Base-by-base conservation (phyloP, 129 eudicot genomes). In the Logfia minima region DNA sequence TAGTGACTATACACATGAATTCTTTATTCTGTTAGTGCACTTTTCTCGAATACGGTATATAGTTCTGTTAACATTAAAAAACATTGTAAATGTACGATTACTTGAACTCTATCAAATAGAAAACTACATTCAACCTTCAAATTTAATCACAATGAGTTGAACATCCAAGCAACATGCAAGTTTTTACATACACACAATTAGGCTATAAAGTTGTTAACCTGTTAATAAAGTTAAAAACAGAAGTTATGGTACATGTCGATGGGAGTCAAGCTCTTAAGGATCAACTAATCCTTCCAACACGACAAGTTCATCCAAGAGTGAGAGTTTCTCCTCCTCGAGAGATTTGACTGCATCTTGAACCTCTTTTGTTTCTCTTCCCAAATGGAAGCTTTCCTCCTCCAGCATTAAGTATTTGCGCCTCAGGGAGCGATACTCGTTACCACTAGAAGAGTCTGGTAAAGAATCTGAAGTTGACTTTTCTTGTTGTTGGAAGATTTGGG, bases 271-370 rank as follows among this genome's bases (percentile, higher is more conserved):
- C 23, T 89, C 93, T 13, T 85, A 81, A 76, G 93, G 98, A 82
- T 93, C 90, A 66, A 91, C 89, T 22, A 93, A 79, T 71, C 98
- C 98, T 86, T 93, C 98, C 73, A 93, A 83, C 70, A 91, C 96
- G 67, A 93, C 96, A 31, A 93, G 96, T 77, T 93, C 92, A 82
- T 93, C 98, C 78, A 93, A 73, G 32, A 93, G 86, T 4, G 86
- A 55, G 19, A 87, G 88, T 76, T 91, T 93, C 83, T 93, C 98
- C 10, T 89, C 85, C 82, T 92, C 98, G 8, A 92, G 93, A 68
- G 89, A 68, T 61, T 76, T 86, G 18, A 93, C 76, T 43, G 90
- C 93, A 23, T 86, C 92, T 81, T 91, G 90, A 63, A 81, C 88
- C 59, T 74, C 91, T 75, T 66, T 79, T 81, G 90, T 79, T 78